Evolutionary conservation across 176 grass and related monocot species (phyloP), one percentile per base, ranked within the genome.

Genomic region (Elymus sibiricus): DNA sequence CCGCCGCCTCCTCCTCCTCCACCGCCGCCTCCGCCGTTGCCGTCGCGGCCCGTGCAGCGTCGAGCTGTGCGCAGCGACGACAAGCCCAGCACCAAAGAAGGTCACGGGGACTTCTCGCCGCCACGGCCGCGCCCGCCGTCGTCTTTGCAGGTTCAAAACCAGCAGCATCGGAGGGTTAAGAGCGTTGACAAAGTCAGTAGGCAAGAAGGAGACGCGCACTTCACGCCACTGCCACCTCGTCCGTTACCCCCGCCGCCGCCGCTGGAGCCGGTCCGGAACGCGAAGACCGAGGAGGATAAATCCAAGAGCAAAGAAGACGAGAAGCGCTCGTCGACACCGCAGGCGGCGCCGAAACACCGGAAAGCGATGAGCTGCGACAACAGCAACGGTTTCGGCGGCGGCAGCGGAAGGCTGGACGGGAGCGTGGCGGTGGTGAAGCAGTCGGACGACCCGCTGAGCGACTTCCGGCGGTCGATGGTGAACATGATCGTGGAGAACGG

Each of bases 401-500:
- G 24, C 63, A 34, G 56, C 58, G 24, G 5, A 3, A 88, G 86
- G 71, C 53, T 88, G 4, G 92, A 92, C 22, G 84, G 82, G 84
- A 87, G 92, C 80, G 85, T 94, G 58, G 90, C 88, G 22, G 84
- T 97, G 76, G 90, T 97, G 72, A 97, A 92, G 88, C 88, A 89
- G 79, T 92, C 95, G 19, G 86, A 64, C 9, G 84, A 97, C 86
- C 95, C 95, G 35, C 82, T 89, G 2, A 64, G 81, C 63, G 92
- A 97, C 80, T 97, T 97, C 80, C 88, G 93, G 62, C 79, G 32
- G 68, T 97, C 95, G 82, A 97, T 97, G 95, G 37, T 89, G 73
- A 88, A 92, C 73, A 91, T 97, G 90, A 91, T 97, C 65, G 84
- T 91, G 78, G 95, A 94, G 88, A 81, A 94, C 64, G 86, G 89